phyloP scores from a whole-genome alignment of 345 rosid species.

The Sonneratia caseolaris region DNA sequence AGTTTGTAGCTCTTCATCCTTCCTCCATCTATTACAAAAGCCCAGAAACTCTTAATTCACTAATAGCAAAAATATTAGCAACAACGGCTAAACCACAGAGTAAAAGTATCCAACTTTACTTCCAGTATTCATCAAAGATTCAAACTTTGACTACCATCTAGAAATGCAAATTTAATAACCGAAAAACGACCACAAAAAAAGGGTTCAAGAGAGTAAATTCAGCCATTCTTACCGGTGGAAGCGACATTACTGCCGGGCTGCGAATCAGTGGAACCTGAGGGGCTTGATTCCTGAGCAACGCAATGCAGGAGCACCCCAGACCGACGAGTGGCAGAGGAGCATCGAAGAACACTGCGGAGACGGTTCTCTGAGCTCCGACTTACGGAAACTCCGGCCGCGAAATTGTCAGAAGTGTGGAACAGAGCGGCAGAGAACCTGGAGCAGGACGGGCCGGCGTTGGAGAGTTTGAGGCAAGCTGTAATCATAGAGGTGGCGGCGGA shows the following conservation, averaged over 20 bases:
- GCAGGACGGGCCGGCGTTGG: neutral
- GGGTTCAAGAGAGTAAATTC: neutral
- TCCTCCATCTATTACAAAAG: neutral
- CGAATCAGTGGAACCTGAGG: neutral
- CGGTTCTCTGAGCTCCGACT: neutral
- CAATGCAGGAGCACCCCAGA: neutral
- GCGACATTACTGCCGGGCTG: neutral
- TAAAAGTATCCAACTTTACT: neutral
- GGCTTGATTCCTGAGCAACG: neutral
- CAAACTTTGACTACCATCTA: neutral
- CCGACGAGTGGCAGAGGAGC: neutral
- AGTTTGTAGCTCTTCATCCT: no score
- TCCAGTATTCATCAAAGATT: neutral
- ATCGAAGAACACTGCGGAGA: neutral
- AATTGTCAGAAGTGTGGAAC: conserved; percentile 1
- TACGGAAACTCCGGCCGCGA: conserved; percentile 2
- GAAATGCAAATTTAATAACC: neutral
- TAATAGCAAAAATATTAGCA: neutral
- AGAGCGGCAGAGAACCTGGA: neutral
- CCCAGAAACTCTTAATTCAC: neutral
- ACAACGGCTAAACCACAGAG: neutral
- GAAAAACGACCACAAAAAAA: neutral
- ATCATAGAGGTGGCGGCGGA: neutral
- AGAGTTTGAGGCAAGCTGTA: conserved; percentile 6
- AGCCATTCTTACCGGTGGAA: conserved; percentile 6